Percentiles rank a stretch among this genome's conserved stretches.
Evolutionary conservation across 257 asterid genomes (phyloP).

Genomic region (Dorcoceras hygrometricum): DNA sequence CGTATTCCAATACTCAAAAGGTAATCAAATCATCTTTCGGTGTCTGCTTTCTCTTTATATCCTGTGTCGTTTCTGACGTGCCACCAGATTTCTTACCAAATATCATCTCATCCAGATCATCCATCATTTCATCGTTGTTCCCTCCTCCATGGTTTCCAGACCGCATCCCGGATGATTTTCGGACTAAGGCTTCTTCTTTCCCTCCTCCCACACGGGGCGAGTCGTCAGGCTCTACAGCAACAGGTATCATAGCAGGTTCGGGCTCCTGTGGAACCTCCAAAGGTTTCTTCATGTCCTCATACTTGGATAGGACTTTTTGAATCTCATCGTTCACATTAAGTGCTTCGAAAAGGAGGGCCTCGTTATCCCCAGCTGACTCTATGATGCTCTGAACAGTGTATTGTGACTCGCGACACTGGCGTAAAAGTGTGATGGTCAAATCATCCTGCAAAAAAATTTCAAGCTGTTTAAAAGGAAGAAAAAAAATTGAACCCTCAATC

Average conservation of each 20-base stretch:
- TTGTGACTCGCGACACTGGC: constrained; percentile 78
- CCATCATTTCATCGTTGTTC: constrained; percentile 79
- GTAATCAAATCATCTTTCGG: constrained; percentile 81
- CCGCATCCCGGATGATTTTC: constrained; percentile 52
- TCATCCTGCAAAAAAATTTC: constrained; percentile 60
- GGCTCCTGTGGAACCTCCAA: constrained; percentile 50
- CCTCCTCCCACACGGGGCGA: constrained; percentile 45
- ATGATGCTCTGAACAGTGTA: constrained; percentile 78
- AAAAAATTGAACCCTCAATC: not conserved
- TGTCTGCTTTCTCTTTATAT: constrained; percentile 58
- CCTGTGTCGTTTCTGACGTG: constrained; percentile 50
- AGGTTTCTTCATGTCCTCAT: constrained; percentile 72
- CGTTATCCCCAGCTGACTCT: constrained; percentile 81
- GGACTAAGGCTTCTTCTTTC: constrained; percentile 56
- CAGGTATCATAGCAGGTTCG: constrained; percentile 94
- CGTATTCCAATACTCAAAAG: constrained; percentile 33
- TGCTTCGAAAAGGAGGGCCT: constrained; percentile 94
- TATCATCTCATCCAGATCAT: constrained; percentile 98
- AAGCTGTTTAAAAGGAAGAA: constrained; percentile 5
- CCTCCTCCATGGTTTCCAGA: constrained; percentile 48
- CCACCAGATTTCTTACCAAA: constrained; percentile 78
- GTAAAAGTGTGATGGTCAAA: constrained; percentile 67
- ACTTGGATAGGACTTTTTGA: constrained; percentile 74
- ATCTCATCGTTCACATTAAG: constrained; percentile 88
- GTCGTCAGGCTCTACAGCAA: constrained; percentile 81